Base-by-base conservation (phyloP, 768 basidiomycete species). In the Ephemerocybe angulata region DNA sequence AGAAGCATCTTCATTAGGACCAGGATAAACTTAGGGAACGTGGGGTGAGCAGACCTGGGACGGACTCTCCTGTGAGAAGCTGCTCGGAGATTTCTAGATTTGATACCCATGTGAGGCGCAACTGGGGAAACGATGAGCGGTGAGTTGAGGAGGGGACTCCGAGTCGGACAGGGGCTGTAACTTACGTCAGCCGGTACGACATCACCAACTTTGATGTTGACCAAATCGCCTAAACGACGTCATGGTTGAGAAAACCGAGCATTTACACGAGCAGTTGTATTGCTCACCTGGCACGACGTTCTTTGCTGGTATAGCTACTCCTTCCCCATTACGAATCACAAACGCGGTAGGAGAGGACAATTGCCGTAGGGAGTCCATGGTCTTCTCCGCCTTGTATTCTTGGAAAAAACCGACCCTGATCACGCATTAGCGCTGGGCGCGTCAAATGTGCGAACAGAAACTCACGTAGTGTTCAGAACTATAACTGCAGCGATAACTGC, bases 81-180 rank as follows among this genome's bases (percentile, higher is more conserved):
- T 78, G 77, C 58, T 83, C 80, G 35, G 77, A 78, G 24, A 72
- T 67, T 62, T 80, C 79, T 29, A 80, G 67, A 58, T 79, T 77
- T 17, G 75, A 76, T 7, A 74, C 74, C 15, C 70, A 65, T 29
- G 80, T 63, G 3, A 81, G 64, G n/a, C 80, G 65, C 31, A 76
- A 63, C 72, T 73, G 55, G 28, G 25, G 51, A 7, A 25, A 24
- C 52, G n/a, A 30, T 8, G 25, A 29, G 24, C 35, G 38, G 11
- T 10, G 55, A 42, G 8, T 8, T 8, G 33, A 8, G 33, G 10
- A 17, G 17, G 8, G 33, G 33, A 35, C 33, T 35, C 17, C 33
- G 38, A 41, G 38, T n/a, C n/a, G 21, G 38, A n/a, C 7, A 19
- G 17, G 21, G 7, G 7, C 38, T 17, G 38, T n/a, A 2, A 57